These are phyloP conservation scores for Oxyria digyna DNA, from an alignment of 148 eudicot genomes.

Conservation along the genomic window DNA sequence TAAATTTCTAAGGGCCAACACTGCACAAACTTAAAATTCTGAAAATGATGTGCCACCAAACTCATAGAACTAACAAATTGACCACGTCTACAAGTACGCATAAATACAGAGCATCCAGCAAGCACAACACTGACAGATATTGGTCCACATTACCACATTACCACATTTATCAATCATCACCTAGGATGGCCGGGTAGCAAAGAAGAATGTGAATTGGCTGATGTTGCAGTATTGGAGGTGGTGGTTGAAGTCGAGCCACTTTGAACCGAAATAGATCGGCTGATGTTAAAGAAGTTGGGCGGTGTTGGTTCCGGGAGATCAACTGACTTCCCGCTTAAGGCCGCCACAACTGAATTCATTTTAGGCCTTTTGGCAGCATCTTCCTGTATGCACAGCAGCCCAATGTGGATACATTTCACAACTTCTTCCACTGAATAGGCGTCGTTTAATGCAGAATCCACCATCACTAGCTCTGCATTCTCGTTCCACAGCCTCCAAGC, in stretches of 20 bases:
- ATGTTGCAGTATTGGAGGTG: not conserved
- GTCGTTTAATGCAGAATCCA: not conserved
- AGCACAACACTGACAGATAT: no score
- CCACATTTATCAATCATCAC: not conserved
- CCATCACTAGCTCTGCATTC: not conserved
- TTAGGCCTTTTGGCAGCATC: slow-evolving; percentile 2
- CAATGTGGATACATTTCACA: not conserved
- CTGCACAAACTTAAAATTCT: no score
- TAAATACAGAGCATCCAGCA: no score
- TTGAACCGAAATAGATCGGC: no score
- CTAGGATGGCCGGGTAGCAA: not conserved
- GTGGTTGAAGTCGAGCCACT: not conserved
- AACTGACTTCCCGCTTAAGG: not conserved
- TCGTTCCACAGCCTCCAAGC: slow-evolving; percentile 6
- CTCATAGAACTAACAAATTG: no score
- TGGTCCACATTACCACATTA: no score
- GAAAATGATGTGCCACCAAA: no score
- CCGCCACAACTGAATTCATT: not conserved
- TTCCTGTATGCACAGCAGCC: slow-evolving; percentile 1
- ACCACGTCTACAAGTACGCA: no score
- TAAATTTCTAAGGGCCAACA: no score
- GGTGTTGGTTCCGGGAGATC: not conserved
- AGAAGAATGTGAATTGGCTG: not conserved
- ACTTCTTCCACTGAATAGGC: not conserved
- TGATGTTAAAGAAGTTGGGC: not conserved